These are phyloP conservation scores for Drechslerella coelobrocha DNA, from an alignment of 2,329 filamentous ascomycete genomes.

Conservation along the genomic window DNA sequence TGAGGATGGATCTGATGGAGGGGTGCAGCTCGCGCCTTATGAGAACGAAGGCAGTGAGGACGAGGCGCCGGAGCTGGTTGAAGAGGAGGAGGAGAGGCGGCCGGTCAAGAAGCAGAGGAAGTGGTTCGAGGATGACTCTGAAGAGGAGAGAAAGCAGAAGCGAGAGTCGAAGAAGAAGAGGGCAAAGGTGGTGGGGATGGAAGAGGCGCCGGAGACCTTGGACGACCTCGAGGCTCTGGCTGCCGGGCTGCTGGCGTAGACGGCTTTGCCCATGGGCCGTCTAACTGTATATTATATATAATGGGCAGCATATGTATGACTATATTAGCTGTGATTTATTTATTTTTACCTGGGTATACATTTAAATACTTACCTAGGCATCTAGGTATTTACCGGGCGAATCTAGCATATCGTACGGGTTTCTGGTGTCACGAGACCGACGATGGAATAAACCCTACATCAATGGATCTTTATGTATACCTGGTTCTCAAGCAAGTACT, in stretches of 20 bases:
- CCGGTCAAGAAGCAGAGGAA: slow-evolving; percentile 70
- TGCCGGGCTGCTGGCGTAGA: slow-evolving; percentile 68
- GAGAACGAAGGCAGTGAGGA: slow-evolving; percentile 54
- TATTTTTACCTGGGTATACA: too few relatives aligned
- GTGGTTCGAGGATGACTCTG: slow-evolving; percentile 80
- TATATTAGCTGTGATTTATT: too few relatives aligned
- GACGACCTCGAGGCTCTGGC: slow-evolving; percentile 79
- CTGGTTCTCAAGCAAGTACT: too few relatives aligned
- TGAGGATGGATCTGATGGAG: slow-evolving; percentile 54
- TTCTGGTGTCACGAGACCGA: too few relatives aligned
- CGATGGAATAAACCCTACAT: too few relatives aligned
- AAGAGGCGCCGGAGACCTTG: slow-evolving; percentile 67
- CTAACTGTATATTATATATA: slow-evolving; percentile 18
- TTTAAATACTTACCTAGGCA: too few relatives aligned
- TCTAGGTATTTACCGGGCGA: too few relatives aligned
- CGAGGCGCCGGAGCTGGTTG: slow-evolving; percentile 55
- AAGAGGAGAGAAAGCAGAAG: slow-evolving; percentile 62
- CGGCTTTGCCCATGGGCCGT: neutral
- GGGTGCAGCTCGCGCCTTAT: slow-evolving; percentile 47
- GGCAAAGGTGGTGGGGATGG: slow-evolving; percentile 61
- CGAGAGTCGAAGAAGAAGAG: slow-evolving; percentile 59
- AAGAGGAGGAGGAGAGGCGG: slow-evolving; percentile 60
- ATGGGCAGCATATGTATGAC: neutral
- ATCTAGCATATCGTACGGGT: too few relatives aligned
- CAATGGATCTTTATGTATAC: too few relatives aligned